Percentiles rank a stretch among this genome's conserved stretches.
Conservation (phyloP, 2,329 filamentous ascomycete genomes). For the Aspergillus quadrilineatus region DNA sequence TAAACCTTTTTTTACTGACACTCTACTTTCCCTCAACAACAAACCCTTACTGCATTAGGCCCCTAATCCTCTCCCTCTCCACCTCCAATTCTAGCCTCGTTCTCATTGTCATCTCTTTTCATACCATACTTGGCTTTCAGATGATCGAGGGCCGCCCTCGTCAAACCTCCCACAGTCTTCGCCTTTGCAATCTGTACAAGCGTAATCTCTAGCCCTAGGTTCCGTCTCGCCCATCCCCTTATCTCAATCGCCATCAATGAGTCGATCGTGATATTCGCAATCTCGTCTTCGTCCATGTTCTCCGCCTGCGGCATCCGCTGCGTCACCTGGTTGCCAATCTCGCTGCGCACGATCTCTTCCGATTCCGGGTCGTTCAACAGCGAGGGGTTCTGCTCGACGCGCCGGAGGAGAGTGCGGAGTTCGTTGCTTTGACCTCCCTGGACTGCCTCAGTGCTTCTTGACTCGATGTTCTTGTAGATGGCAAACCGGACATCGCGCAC, state of each 20-base stretch:
- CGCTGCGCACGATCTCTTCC: not conserved
- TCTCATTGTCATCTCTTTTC: not conserved
- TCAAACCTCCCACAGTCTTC: slow-evolving; percentile 13
- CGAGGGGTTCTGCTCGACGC: not conserved
- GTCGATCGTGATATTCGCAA: slow-evolving; percentile 13
- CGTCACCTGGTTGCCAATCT: slow-evolving; percentile 6
- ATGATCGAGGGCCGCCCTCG: not conserved
- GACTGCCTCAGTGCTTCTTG: not conserved
- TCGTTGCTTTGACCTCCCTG: not conserved
- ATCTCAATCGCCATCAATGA: slow-evolving; percentile 20
- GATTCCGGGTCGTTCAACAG: slow-evolving; percentile 10
- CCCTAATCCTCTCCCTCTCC: too few species aligned
- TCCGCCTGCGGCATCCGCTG: slow-evolving; percentile 8
- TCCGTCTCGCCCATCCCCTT: slow-evolving; percentile 11
- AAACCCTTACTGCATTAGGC: not conserved
- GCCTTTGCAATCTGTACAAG: slow-evolving; percentile 16
- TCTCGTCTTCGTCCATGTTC: slow-evolving; percentile 8
- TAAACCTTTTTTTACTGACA: not conserved
- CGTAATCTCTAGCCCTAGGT: slow-evolving; percentile 14
- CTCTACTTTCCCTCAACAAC: too few species aligned
- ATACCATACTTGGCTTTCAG: not conserved
- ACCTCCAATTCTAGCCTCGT: not conserved
- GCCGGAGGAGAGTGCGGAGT: not conserved
- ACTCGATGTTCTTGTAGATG: slow-evolving; percentile 10
- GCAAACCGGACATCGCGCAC: slow-evolving; percentile 11